Conservation (phyloP, 805 yeast species). For the Candida maesae region DNA sequence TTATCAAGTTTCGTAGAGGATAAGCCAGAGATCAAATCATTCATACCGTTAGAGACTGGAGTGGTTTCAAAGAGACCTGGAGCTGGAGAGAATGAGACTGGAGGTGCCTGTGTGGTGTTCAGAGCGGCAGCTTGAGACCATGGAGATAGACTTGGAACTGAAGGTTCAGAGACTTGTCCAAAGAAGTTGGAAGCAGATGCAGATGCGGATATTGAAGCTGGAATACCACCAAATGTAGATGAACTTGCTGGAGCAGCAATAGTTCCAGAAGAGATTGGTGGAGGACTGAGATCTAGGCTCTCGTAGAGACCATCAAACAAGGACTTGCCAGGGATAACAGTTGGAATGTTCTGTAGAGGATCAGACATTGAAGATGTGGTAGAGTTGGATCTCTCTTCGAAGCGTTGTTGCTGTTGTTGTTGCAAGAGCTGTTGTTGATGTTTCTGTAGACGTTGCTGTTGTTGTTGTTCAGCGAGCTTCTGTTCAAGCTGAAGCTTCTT, state of each 20-base stretch:
- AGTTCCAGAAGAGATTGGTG: conserved; percentile 1
- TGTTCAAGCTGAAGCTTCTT: conserved; percentile 1
- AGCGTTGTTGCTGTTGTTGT: too few species aligned
- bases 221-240: conserved; percentile 2
- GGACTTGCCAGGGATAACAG: conserved; percentile 1
- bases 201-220: not conserved
- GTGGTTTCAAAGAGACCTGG: conserved; percentile 4
- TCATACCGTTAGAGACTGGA: conserved; percentile 4
- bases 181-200: not conserved
- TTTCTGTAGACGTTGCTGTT: conserved; percentile 3
- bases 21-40: conserved; percentile 4
- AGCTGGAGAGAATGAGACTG: conserved; percentile 1
- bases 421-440: too few species aligned
- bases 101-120: not conserved
- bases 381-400: conserved; percentile 6
- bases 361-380: conserved; percentile 1
- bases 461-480: conserved; percentile 1
- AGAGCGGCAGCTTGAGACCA: conserved; percentile 3
- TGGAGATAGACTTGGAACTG: conserved; percentile 7
- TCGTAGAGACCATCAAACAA: conserved; percentile 2
- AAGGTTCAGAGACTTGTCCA: not conserved
- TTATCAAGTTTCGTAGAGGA: conserved; percentile 8
- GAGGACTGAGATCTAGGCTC: not conserved
- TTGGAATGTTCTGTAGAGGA: not conserved
- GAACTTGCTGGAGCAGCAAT: not conserved